A percentile compares a stretch with the other conserved stretches of the same genome.
phyloP scores from a whole-genome alignment of 164 flowering plant species.

The Vitis cinerea region DNA sequence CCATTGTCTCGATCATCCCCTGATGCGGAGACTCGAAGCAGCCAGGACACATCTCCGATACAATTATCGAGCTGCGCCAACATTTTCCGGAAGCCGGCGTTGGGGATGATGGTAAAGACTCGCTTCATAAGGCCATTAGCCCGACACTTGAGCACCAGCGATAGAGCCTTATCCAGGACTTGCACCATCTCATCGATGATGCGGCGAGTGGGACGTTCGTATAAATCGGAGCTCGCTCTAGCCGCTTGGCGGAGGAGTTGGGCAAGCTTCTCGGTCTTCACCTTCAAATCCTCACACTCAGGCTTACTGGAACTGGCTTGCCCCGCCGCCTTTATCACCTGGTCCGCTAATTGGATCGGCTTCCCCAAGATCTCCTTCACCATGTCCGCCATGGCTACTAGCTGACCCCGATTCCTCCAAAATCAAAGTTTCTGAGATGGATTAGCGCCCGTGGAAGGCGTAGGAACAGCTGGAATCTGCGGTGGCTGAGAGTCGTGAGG shows the following conservation, averaged over 20 bases:
- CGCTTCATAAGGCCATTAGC: conserved; percentile 48
- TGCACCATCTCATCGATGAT: conserved; percentile 40
- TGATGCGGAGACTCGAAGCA: conserved; percentile 42
- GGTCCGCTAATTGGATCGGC: conserved; percentile 46
- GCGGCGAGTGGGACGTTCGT: conserved; percentile 45
- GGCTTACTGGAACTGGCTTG: conserved; percentile 33
- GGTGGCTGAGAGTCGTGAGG: neutral
- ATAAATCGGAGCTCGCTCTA: conserved; percentile 39
- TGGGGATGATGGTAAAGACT: conserved; percentile 53
- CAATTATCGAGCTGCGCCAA: conserved; percentile 52
- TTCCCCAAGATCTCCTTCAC: conserved; percentile 38
- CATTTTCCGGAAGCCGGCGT: conserved; percentile 57
- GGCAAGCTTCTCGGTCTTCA: conserved; percentile 43
- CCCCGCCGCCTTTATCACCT: conserved; percentile 35
- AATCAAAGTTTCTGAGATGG: no score
- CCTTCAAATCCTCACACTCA: conserved; percentile 37
- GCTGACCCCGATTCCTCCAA: no score
- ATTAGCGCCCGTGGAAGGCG: no score
- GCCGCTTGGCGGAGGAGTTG: conserved; percentile 43
- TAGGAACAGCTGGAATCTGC: neutral
- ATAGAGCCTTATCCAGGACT: conserved; percentile 31
- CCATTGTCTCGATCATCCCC: conserved; percentile 29
- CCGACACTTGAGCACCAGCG: conserved; percentile 43
- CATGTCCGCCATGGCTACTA: conserved; percentile 32
- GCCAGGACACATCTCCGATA: conserved; percentile 65